Conservation (phyloP, 2,329 filamentous ascomycete species). For the Pseudopithomyces maydicus region DNA sequence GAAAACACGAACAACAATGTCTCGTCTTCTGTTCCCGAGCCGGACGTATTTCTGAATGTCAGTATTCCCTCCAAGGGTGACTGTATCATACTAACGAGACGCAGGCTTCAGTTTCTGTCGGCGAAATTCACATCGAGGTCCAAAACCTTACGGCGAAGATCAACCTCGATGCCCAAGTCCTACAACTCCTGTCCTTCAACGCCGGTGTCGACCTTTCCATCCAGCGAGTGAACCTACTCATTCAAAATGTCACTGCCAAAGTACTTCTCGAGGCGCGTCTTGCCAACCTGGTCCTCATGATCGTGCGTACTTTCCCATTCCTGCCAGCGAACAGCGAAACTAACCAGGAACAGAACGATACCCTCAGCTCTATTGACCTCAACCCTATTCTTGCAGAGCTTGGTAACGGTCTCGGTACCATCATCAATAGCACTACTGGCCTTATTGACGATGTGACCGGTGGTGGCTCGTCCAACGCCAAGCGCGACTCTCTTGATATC, state of each 20-base stretch:
- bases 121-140: conserved; percentile 64
- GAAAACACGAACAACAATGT: conserved; percentile 54
- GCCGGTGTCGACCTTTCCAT: conserved; percentile 65
- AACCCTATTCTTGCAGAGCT: conserved; percentile 65
- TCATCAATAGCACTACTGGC: conserved; percentile 50
- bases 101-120: conserved; percentile 59
- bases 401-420: conserved; percentile 54
- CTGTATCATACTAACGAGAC: not conserved
- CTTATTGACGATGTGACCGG: conserved; percentile 32
- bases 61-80: not conserved
- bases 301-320: conserved; percentile 30
- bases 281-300: conserved; percentile 64
- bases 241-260: conserved; percentile 64
- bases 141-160: conserved; percentile 65
- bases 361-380: conserved; percentile 63
- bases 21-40: conserved; percentile 51
- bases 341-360: conserved; percentile 47
- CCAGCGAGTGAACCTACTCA: conserved; percentile 60
- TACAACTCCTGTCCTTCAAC: conserved; percentile 64
- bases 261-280: conserved; percentile 65
- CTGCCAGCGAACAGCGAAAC: not conserved
- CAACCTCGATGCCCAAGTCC: conserved; percentile 64
- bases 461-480: conserved; percentile 20
- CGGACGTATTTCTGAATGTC: conserved; percentile 64
- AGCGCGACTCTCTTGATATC: conserved; percentile 33